A percentile compares a stretch with the other conserved stretches of the same genome.
These are phyloP conservation scores for Dendrothele bispora DNA, from an alignment of 768 basidiomycete species.

Conservation along the genomic window DNA sequence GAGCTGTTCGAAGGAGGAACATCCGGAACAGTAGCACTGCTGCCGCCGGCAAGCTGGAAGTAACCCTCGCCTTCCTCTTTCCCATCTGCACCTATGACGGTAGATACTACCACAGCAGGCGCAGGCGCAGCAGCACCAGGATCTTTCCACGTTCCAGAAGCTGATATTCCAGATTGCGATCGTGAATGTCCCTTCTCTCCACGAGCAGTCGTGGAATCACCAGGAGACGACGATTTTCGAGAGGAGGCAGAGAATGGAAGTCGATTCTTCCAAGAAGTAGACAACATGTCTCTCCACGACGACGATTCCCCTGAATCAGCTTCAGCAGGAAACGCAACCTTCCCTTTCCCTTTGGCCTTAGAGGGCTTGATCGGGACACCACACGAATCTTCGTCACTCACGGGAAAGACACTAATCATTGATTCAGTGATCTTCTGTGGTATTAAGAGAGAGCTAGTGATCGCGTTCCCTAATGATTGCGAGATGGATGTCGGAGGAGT, in stretches of 20 bases:
- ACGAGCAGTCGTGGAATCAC: conserved; percentile 30
- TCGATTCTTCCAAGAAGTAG: too few species aligned
- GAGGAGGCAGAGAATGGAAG: conserved; percentile 36
- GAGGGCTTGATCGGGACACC: conserved; percentile 36
- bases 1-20: conserved; percentile 35
- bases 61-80: conserved; percentile 38
- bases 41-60: conserved; percentile 33
- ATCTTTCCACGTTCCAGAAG: conserved; percentile 49
- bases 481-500: conserved; percentile 60
- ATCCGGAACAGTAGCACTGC: conserved; percentile 10
- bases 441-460: not conserved
- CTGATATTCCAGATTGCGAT: conserved; percentile 37
- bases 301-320: conserved; percentile 13
- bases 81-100: conserved; percentile 44
- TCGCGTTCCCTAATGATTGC: conserved; percentile 45
- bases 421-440: not conserved
- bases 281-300: conserved; percentile 39
- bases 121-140: conserved; percentile 52
- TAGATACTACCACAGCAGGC: conserved; percentile 53
- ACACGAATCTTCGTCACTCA: not conserved
- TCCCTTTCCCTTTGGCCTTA: conserved; percentile 35
- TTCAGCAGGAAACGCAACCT: not conserved
- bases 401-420: not conserved
- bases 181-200: conserved; percentile 30
- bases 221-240: conserved; percentile 33